phyloP scores from a whole-genome alignment of 1,284 basidiomycete genomes.

The Kwoniella shivajii region DNA sequence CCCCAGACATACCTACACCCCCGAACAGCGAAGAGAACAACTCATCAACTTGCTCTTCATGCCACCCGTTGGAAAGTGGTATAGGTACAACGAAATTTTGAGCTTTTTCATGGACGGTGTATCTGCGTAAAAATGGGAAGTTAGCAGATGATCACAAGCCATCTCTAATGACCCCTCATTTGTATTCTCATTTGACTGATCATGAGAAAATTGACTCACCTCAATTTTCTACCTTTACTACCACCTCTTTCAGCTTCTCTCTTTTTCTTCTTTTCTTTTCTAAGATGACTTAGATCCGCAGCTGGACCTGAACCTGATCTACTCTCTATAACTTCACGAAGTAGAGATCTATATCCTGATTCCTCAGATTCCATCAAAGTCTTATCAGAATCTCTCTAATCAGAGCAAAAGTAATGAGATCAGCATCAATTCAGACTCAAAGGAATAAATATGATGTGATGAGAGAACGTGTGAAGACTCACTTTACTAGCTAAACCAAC shows the following conservation, averaged over 20 bases:
- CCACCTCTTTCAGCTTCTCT: constrained; percentile 87
- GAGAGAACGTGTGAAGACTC: constrained; percentile 21
- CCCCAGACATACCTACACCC: constrained; percentile 43
- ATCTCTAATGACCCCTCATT: too few species aligned
- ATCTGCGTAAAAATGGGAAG: constrained; percentile 58
- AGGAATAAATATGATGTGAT: neutral
- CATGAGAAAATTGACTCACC: constrained; percentile 58
- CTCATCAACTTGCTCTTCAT: constrained; percentile 91
- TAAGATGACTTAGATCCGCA: constrained; percentile 38
- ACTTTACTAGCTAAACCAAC: constrained; percentile 40
- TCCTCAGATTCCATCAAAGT: constrained; percentile 66
- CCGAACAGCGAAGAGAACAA: constrained; percentile 83
- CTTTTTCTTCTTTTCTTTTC: constrained; percentile 63
- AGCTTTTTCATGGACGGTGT: constrained; percentile 88
- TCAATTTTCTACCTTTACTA: constrained; percentile 84
- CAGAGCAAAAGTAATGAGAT: neutral
- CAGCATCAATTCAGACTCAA: neutral
- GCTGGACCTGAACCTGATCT: constrained; percentile 34
- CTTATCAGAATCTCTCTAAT: constrained; percentile 26
- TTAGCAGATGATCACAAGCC: neutral
- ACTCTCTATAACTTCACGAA: constrained; percentile 82
- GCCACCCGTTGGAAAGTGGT: constrained; percentile 67
- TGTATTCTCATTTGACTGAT: too few species aligned
- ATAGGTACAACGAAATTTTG: constrained; percentile 94
- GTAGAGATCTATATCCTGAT: constrained; percentile 84